Percentiles rank a stretch among this genome's conserved stretches.
Evolutionary conservation across 345 rosid genomes (phyloP).

Genomic region (Salix arbutifolia): DNA sequence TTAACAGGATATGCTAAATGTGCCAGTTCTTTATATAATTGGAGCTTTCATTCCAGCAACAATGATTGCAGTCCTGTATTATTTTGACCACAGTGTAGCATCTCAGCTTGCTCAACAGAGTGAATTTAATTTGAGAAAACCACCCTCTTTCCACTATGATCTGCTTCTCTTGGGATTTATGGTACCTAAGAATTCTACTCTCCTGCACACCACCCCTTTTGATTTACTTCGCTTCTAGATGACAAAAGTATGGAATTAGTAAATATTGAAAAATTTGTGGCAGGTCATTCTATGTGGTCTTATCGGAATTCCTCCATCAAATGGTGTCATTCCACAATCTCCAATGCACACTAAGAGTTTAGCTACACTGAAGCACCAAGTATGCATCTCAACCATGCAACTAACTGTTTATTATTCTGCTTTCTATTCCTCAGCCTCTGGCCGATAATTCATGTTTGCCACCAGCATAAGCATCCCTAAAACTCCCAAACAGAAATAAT

Average conservation of each 20-base stretch:
- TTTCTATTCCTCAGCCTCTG: not conserved
- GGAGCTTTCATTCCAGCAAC: conserved; percentile 34
- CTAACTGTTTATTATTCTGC: not conserved
- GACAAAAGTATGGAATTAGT: conserved; percentile 1
- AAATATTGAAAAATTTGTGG: conserved; percentile 7
- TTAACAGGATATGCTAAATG: conserved; percentile 30
- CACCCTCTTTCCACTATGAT: conserved; percentile 34
- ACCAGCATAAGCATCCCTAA: not conserved
- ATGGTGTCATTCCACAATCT: conserved; percentile 31
- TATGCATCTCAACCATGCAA: not conserved
- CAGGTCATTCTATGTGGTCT: conserved; percentile 30
- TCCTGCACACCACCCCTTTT: not conserved
- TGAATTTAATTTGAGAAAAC: conserved; percentile 31
- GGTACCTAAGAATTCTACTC: conserved; percentile 5
- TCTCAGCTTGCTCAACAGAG: conserved; percentile 36
- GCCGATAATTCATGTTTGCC: not conserved
- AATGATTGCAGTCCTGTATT: conserved; percentile 34
- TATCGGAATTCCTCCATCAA: conserved; percentile 26
- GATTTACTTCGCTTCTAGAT: not conserved
- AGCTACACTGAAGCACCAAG: conserved; percentile 29
- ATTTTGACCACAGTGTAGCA: conserved; percentile 31
- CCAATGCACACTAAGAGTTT: conserved; percentile 31
- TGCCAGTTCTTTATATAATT: conserved; percentile 25
- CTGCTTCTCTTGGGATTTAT: conserved; percentile 28
- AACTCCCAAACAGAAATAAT: not conserved